Conservation (phyloP, 345 rosid genomes). For the Arabidopsis arenosa region DNA sequence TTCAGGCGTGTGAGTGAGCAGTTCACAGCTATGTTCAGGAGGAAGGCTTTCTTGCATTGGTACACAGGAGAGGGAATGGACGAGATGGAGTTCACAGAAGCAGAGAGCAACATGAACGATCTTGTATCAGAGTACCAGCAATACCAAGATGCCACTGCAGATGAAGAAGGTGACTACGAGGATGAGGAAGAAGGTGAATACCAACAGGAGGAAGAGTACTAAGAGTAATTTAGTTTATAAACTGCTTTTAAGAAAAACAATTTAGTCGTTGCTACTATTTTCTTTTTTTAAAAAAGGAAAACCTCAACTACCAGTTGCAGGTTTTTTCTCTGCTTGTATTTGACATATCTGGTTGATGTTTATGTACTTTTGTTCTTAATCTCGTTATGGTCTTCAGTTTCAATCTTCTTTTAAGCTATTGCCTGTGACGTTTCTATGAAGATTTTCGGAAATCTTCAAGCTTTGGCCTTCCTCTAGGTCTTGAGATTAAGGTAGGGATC, state of each 20-base stretch:
- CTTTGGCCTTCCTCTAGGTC: background rate
- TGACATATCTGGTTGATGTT: background rate
- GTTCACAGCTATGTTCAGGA: slow-evolving; percentile 38
- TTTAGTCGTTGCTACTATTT: background rate
- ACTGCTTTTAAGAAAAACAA: background rate
- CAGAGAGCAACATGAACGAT: slow-evolving; percentile 38
- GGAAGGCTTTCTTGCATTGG: slow-evolving; percentile 36
- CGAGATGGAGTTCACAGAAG: slow-evolving; percentile 30
- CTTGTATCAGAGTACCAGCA: slow-evolving; percentile 46
- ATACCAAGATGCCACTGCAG: slow-evolving; percentile 27
- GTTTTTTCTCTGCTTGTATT: slow-evolving; percentile 4
- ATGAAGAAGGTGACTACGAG: slow-evolving; percentile 40
- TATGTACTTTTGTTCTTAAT: slow-evolving; percentile 1
- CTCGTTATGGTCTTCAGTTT: background rate
- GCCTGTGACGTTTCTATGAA: background rate
- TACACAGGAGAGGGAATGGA: slow-evolving; percentile 32
- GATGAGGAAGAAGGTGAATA: slow-evolving; percentile 32
- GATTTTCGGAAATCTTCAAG: background rate
- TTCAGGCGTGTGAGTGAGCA: slow-evolving; percentile 34
- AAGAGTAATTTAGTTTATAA: background rate
- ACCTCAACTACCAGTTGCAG: slow-evolving; percentile 33
- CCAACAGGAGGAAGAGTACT: slow-evolving; percentile 39
- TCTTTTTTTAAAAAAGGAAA: background rate
- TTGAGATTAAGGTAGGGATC: no score
- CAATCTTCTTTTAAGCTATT: background rate